Percentiles rank a stretch among this genome's conserved stretches.
Evolutionary conservation across 352 stramenopile species (phyloP).

Genomic region (Pythium biforme): DNA sequence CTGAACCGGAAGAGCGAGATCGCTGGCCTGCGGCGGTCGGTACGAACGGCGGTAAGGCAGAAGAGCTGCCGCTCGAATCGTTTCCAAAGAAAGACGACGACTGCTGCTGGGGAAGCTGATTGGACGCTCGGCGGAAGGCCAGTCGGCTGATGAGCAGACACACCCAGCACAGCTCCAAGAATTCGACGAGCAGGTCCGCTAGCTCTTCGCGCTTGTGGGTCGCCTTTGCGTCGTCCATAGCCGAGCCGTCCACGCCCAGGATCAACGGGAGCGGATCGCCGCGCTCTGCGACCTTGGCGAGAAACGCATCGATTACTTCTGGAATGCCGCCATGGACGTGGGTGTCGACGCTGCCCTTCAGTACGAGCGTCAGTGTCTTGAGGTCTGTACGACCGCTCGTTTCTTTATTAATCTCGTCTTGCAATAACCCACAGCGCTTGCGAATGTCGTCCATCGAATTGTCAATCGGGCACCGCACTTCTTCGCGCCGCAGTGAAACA

Average conservation of each 20-base stretch:
- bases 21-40: neutral
- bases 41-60: neutral
- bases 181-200: slow-evolving; percentile 54
- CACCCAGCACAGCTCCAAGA: slow-evolving; percentile 52
- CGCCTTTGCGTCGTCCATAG: slow-evolving; percentile 37
- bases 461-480: slow-evolving; percentile 63
- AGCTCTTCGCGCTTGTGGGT: slow-evolving; percentile 42
- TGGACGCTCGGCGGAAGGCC: slow-evolving; percentile 39
- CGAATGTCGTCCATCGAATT: slow-evolving; percentile 77
- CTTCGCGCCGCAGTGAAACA: slow-evolving; percentile 38
- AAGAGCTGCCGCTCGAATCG: neutral
- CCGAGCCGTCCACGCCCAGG: slow-evolving; percentile 32
- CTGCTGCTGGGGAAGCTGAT: neutral
- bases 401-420: slow-evolving; percentile 59
- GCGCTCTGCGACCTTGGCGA: slow-evolving; percentile 10
- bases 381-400: slow-evolving; percentile 43
- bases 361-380: slow-evolving; percentile 73
- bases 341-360: slow-evolving; percentile 80
- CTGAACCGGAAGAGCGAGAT: neutral
- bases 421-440: slow-evolving; percentile 56
- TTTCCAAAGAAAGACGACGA: neutral
- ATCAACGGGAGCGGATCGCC: slow-evolving; percentile 15
- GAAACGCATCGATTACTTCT: slow-evolving; percentile 72
- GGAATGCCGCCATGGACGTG: slow-evolving; percentile 75
- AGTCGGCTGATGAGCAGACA: slow-evolving; percentile 63